Evolutionary conservation across 2,329 filamentous ascomycete genomes (phyloP), one percentile per base, ranked within the genome.

Genomic region (Botrytis squamosa): DNA sequence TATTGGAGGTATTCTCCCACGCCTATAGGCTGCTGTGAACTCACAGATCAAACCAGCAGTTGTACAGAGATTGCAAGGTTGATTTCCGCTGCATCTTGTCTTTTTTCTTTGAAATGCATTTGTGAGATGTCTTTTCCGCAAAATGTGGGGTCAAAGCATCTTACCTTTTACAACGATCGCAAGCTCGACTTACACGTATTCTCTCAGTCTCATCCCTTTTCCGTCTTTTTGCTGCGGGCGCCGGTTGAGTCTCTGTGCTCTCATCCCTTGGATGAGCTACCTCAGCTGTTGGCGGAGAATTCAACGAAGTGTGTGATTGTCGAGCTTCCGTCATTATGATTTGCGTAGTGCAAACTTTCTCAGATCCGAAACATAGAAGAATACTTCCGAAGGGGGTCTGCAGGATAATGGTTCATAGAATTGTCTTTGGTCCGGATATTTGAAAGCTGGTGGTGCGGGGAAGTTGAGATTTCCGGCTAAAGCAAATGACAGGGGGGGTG

Each of bases 11-110:
- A 84, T 74, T 75, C 85, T 80, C 7, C 85, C 85, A 75, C 86
- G 81, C 29, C 83, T 85, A 76, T 88, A 88, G 0, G 83, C 82
- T 33, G 86, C 85, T 38, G 84, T 84, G 76, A 86, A 88, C 29
- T 85, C 84, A 79, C 86, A 88, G 22, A 33, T 67, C 29, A 55
- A 65, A 9, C 46, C 46, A 42, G 70, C 62, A 55, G 60, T 44
- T 22, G n/a, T 76, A 74, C 84, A 85, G 1, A 82, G 77, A 18
- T 77, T 75, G 72, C 84, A 85, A 4, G 84, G 84, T 46, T 82
- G 78, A 33, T 80, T 82, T 8, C 84, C 84, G 52, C 79, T 82
- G 75, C 84, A 85, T 69, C 81, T 80, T 67, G 82, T 81, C 77
- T 85, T 84, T 68, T 82, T 82, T 81, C 66, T 81, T 82, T 67